Evolutionary conservation across 2,329 filamentous ascomycete genomes (phyloP), one percentile per base, ranked within the genome.

Genomic region (Colletotrichum filicis): DNA sequence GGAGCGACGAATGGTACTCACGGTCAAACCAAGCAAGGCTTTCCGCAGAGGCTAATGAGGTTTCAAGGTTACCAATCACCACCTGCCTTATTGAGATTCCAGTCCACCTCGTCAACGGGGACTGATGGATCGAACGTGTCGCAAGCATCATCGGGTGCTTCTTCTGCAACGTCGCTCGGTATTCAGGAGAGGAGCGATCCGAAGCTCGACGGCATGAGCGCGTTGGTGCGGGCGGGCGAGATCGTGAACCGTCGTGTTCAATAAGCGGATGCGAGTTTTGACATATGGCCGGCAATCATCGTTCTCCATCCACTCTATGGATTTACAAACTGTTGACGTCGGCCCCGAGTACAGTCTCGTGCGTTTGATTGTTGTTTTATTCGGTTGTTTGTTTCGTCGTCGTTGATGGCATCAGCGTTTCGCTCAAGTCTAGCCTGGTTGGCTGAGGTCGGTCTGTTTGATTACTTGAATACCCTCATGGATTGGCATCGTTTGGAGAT

Each of bases 211-310:
- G 89, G 90, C 2, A 89, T 92, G 81, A 90, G 85, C 72, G 90
- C 90, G 7, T 81, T 92, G 12, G 79, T 92, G 1, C 85, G 84
- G 73, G 90, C 90, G 11, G 89, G 89, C 37, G 89, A 91, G 76
- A 88, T 92, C 73, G 88, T 91, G 52, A 87, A 87, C 70, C 85
- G 85, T 55, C 81, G 84, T 64, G 42, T 52, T 35, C 53, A 68
- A 19, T 46, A 11, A 37, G 14, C 28, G 19, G 9, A 11, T 28
- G 74, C 76, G n/a, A 49, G 14, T n/a, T 30, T 32, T 14, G 32
- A 37, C 24, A 5, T 1, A 37, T 4, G 14, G n/a, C n/a, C 24
- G 7, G 16, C 22, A 35, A 35, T 11, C 11, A 35, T 35, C 11
- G 32, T 35, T 35, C 32, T 12, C 32, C 11, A 11, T 35, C 32